Base-by-base conservation (phyloP, 2,329 filamentous ascomycete genomes). In the Phialophora verrucosa region DNA sequence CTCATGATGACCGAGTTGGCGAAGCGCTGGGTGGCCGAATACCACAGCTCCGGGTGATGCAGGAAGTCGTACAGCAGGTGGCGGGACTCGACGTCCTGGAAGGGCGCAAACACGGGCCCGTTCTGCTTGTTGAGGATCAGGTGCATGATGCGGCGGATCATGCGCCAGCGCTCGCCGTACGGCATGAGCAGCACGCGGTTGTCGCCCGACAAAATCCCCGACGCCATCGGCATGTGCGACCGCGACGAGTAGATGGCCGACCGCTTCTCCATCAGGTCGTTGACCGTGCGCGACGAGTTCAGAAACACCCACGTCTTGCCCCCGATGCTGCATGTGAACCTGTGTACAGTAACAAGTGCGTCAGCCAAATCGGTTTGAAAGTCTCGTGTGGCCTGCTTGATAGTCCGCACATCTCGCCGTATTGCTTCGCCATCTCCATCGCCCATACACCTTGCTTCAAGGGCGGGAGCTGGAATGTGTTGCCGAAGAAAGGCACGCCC, bases 171-270 rank as follows among this genome's bases (percentile, higher is more conserved):
- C 31, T 71, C 70, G 20, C 66, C 70, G 51, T 72, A 73, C 0
- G 81, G 82, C 72, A 83, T 80, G 3, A 84, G 79, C 23, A 84
- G 74, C 23, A 84, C 76, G n/a, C 76, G 78, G 4, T 79, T 77
- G 49, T 77, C 78, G 62, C 71, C 69, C 20, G 74, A 73, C 3
- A 78, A 60, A 32, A 76, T 71, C 23, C 76, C 73, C 2, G 72
- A 68, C 27, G 71, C 61, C 49, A 74, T 69, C 4, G 71, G 61
- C 50, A 74, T 70, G 10, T 69, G 60, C 2, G 77, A 74, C 1
- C 79, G 71, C 1, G 78, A 77, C 23, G 78, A 78, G 67, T 81
- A 81, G 42, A 77, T 75, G 31, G 63, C 70, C 1, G 77, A 74
- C 35, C 77, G 74, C 62, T 76, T 77, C 23, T 79, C 79, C 35